Conservation (phyloP, 352 stramenopile species). For the Pythium brassicae region DNA sequence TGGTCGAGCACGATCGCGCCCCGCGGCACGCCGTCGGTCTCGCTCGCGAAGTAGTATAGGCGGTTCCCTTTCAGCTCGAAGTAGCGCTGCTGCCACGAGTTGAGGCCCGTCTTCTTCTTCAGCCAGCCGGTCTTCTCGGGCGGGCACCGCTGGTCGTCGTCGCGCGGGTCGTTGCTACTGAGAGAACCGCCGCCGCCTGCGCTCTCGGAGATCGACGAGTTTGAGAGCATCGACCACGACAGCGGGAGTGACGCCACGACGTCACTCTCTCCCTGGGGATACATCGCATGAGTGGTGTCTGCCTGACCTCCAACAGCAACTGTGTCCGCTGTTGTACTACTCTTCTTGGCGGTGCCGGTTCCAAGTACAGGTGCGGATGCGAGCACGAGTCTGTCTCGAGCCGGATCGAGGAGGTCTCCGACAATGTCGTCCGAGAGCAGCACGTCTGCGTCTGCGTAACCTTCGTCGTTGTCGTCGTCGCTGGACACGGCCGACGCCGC, state of each 20-base stretch:
- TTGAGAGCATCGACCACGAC: slow-evolving; percentile 63
- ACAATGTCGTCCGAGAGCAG: too few relatives aligned
- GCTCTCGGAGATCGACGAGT: slow-evolving; percentile 34
- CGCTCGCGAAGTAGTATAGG: slow-evolving; percentile 73
- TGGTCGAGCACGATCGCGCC: slow-evolving; percentile 72
- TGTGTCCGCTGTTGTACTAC: slow-evolving; percentile 5
- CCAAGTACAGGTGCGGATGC: too few relatives aligned
- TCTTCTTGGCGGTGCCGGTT: slow-evolving; percentile 6
- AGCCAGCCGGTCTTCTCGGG: slow-evolving; percentile 74
- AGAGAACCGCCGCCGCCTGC: slow-evolving; percentile 13
- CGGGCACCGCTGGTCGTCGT: slow-evolving; percentile 23
- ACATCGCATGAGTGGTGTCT: background rate
- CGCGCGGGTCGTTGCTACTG: slow-evolving; percentile 15
- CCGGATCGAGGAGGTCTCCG: too few relatives aligned
- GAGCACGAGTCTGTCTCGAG: too few relatives aligned
- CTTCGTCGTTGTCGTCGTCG: background rate
- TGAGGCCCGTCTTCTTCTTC: slow-evolving; percentile 79
- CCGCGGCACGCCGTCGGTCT: slow-evolving; percentile 65
- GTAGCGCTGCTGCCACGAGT: slow-evolving; percentile 71
- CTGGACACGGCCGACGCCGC: too few relatives aligned
- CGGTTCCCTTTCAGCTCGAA: slow-evolving; percentile 82
- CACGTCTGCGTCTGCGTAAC: too few relatives aligned
- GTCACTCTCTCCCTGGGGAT: slow-evolving; percentile 22
- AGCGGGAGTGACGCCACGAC: slow-evolving; percentile 37
- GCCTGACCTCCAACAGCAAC: background rate